A percentile compares a stretch with the other conserved stretches of the same genome.
Evolutionary conservation across 257 asterid species (phyloP).

Genomic region (Apocynum venetum): DNA sequence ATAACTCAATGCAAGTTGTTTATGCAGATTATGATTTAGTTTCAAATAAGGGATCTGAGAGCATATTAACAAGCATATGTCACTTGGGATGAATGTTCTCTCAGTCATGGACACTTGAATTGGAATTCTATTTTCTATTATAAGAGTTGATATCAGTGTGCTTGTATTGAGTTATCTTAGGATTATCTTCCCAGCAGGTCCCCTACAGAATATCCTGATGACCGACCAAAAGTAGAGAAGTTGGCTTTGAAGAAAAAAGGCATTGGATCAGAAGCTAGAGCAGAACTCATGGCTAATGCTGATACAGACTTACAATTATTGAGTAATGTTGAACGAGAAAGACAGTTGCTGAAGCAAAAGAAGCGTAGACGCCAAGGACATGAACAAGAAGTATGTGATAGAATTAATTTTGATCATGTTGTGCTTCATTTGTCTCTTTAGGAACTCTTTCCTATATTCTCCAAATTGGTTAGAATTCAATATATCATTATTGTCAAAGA

Average conservation of each 20-base stretch:
- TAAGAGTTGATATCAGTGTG: constrained; percentile 1
- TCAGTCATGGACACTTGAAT: neutral
- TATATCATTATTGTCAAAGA: neutral
- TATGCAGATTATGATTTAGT: neutral
- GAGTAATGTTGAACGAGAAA: constrained; percentile 76
- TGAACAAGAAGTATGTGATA: constrained; percentile 71
- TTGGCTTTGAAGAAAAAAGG: constrained; percentile 81
- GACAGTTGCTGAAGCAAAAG: constrained; percentile 79
- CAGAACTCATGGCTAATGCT: constrained; percentile 76
- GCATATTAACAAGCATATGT: neutral
- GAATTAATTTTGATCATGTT: neutral
- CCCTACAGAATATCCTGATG: constrained; percentile 41
- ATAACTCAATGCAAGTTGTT: neutral
- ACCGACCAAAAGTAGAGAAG: constrained; percentile 60
- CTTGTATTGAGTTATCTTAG: too few species aligned
- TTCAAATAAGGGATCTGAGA: neutral
- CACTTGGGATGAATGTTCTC: neutral
- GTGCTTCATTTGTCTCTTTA: neutral
- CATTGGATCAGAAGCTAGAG: constrained; percentile 87
- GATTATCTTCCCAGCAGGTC: constrained; percentile 41
- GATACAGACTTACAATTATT: constrained; percentile 87
- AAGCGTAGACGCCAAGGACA: constrained; percentile 89
- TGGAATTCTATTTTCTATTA: neutral
- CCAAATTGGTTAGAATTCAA: neutral
- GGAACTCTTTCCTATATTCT: neutral